Conservation (phyloP, 148 eudicot genomes). For the Vaccinium darrowii region DNA sequence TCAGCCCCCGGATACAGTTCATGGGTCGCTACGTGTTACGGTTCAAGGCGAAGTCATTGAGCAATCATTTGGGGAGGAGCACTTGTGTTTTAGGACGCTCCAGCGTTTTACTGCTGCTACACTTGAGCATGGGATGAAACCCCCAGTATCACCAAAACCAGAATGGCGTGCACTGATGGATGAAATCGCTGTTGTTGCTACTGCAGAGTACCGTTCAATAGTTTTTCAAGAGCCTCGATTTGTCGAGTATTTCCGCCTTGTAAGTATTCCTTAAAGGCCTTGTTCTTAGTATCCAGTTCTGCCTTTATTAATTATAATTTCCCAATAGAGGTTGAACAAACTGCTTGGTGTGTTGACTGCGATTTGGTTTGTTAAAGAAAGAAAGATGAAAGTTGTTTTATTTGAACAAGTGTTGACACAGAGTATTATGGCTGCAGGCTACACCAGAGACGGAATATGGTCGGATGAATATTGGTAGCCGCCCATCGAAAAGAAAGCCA, state of each 20-base stretch:
- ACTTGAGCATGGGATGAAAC: slow-evolving; percentile 98
- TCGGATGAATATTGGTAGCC: slow-evolving; percentile 96
- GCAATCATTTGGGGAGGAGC: slow-evolving; percentile 96
- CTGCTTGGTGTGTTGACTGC: background rate
- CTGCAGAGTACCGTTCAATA: slow-evolving; percentile 80
- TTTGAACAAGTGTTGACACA: background rate
- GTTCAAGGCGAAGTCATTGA: slow-evolving; percentile 99
- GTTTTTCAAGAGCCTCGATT: slow-evolving; percentile 93
- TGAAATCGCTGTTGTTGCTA: slow-evolving; percentile 77
- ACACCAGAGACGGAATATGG: slow-evolving; percentile 96
- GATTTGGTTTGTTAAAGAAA: background rate
- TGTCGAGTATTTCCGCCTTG: slow-evolving; percentile 94
- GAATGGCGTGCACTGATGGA: slow-evolving; percentile 96
- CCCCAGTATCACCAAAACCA: slow-evolving; percentile 84
- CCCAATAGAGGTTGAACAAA: background rate
- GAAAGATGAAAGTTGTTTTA: too few species aligned
- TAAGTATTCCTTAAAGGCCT: slow-evolving; percentile 34
- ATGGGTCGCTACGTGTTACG: slow-evolving; percentile 91
- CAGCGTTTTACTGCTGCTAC: slow-evolving; percentile 97
- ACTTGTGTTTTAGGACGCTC: slow-evolving; percentile 92
- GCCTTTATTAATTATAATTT: background rate
- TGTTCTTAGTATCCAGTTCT: background rate
- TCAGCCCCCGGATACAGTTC: slow-evolving; percentile 91
- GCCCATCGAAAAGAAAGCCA: slow-evolving; percentile 95
- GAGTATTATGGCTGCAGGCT: slow-evolving; percentile 45